Percentiles rank a stretch among this genome's conserved stretches.
phyloP scores from a whole-genome alignment of 164 flowering plant genomes.

The Akebia trifoliata region DNA sequence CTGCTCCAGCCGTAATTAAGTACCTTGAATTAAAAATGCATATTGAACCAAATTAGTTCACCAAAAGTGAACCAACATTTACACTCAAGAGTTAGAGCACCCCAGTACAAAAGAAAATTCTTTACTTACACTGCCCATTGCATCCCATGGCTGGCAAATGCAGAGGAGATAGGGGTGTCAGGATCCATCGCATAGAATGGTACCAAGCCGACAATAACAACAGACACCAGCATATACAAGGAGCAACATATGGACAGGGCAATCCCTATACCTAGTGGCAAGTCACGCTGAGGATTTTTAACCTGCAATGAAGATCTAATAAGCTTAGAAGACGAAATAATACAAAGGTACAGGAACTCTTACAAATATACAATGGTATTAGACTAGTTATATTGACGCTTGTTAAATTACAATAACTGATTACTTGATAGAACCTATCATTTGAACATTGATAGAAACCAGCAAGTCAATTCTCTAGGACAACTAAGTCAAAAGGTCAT shows the following conservation, averaged over 20 bases:
- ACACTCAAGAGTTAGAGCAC: constrained; percentile 2
- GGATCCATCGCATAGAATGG: constrained; percentile 93
- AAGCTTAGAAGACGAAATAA: constrained; percentile 7
- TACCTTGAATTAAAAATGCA: constrained; percentile 42
- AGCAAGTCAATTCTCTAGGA: background rate
- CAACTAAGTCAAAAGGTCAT: background rate
- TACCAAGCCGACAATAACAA: constrained; percentile 87
- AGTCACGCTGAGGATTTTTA: constrained; percentile 85
- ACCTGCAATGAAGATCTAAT: constrained; percentile 44
- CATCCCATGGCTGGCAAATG: constrained; percentile 81
- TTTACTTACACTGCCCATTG: constrained; percentile 92
- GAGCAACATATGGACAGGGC: constrained; percentile 74
- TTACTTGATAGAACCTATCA: background rate
- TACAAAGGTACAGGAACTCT: background rate
- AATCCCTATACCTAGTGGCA: constrained; percentile 83
- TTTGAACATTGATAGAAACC: background rate
- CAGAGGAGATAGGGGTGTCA: constrained; percentile 95
- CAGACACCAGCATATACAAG: constrained; percentile 88
- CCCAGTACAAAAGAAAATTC: background rate
- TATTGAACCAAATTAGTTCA: background rate
- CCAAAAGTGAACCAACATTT: background rate
- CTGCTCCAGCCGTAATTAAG: constrained; percentile 73
- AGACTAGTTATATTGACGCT: background rate
- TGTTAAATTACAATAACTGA: background rate
- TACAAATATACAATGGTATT: background rate